Percentiles rank a stretch among this genome's conserved stretches.
phyloP scores from a whole-genome alignment of 306 rosid species.

The Parietaria judaica region DNA sequence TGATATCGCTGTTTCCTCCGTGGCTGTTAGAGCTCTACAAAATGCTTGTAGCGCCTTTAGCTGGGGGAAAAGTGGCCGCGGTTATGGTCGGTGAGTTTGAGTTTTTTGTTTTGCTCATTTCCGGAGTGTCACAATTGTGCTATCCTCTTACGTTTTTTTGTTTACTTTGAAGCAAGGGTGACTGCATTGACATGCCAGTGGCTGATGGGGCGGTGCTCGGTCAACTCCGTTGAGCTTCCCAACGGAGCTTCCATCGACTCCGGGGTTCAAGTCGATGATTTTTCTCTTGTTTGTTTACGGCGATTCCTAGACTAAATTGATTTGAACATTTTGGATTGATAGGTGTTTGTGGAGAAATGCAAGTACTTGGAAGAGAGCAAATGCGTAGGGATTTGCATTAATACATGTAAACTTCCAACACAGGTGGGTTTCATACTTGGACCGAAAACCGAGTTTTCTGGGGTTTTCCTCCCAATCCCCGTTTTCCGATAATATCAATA shows the following conservation, averaged over 20 bases:
- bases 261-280: slow-evolving; percentile 44
- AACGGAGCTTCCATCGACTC: slow-evolving; percentile 60
- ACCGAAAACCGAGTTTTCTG: neutral
- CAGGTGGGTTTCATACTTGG: slow-evolving; percentile 40
- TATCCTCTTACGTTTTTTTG: slow-evolving; percentile 3
- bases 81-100: slow-evolving; percentile 80
- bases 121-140: neutral
- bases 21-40: slow-evolving; percentile 67
- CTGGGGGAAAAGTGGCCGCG: slow-evolving; percentile 77
- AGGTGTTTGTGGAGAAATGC: slow-evolving; percentile 87
- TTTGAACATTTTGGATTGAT: neutral
- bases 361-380: slow-evolving; percentile 92
- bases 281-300: neutral
- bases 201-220: slow-evolving; percentile 84
- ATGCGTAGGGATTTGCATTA: slow-evolving; percentile 69
- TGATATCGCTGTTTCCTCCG: slow-evolving; percentile 77
- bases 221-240: slow-evolving; percentile 59
- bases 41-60: slow-evolving; percentile 59
- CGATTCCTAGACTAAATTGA: too few relatives aligned
- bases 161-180: slow-evolving; percentile 65
- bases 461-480: too few relatives aligned
- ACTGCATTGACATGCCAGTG: slow-evolving; percentile 85
- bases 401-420: slow-evolving; percentile 91
- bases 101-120: neutral
- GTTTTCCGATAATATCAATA: too few relatives aligned